Evolutionary conservation across 805 yeast genomes (phyloP).

Genomic region (Suhomyces vadensis): DNA sequence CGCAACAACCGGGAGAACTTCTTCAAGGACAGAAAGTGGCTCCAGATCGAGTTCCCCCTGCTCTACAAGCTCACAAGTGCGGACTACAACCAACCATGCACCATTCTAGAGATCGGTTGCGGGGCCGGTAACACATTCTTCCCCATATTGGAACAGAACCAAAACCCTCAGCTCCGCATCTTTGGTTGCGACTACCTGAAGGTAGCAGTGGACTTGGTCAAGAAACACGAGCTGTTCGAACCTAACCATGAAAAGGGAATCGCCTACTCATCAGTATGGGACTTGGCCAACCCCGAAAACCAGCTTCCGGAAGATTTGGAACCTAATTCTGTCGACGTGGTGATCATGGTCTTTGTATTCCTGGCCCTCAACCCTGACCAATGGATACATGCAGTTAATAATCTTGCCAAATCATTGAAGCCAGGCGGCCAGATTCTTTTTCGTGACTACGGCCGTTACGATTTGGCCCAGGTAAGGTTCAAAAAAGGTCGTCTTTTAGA

Average conservation of each 20-base stretch:
- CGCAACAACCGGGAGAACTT: constrained; percentile 88
- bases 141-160: constrained; percentile 81
- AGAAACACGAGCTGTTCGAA: constrained; percentile 59
- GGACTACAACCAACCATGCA: constrained; percentile 65
- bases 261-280: constrained; percentile 93
- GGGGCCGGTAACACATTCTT: constrained; percentile 98
- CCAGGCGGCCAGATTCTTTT: constrained; percentile 92
- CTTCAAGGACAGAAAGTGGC: constrained; percentile 96
- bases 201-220: constrained; percentile 86
- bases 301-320: constrained; percentile 81
- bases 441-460: constrained; percentile 95
- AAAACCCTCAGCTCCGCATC: constrained; percentile 72
- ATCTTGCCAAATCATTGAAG: constrained; percentile 70
- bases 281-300: constrained; percentile 75
- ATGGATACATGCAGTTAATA: constrained; percentile 79
- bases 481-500: constrained; percentile 84
- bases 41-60: constrained; percentile 89
- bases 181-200: constrained; percentile 89
- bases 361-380: constrained; percentile 90
- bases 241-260: constrained; percentile 44
- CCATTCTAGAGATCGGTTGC: constrained; percentile 91
- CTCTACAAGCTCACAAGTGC: constrained; percentile 72
- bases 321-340: constrained; percentile 80
- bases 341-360: constrained; percentile 94
- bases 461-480: constrained; percentile 91